A percentile compares a stretch with the other conserved stretches of the same genome.
phyloP scores from a whole-genome alignment of 208 protist genomes.

The Angomonas deanei region DNA sequence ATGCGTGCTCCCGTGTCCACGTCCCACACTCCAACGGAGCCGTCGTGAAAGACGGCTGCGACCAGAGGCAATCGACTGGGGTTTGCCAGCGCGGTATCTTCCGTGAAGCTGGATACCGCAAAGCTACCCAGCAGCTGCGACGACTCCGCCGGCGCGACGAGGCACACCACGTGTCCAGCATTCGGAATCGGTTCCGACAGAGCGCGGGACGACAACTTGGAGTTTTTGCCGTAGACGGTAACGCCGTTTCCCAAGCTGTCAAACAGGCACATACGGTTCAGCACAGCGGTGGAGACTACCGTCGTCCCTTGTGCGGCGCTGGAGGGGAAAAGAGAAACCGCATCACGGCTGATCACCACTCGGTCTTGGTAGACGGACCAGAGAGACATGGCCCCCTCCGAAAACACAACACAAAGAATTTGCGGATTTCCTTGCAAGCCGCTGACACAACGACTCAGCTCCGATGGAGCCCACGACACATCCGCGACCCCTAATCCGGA shows the following conservation, averaged over 20 bases:
- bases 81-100: not conserved
- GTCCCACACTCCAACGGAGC: slow-evolving; percentile 58
- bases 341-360: slow-evolving; percentile 59
- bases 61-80: not conserved
- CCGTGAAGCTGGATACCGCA: slow-evolving; percentile 2
- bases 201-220: slow-evolving; percentile 16
- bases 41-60: slow-evolving; percentile 29
- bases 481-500: slow-evolving; percentile 60
- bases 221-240: slow-evolving; percentile 22
- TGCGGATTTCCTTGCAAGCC: slow-evolving; percentile 59
- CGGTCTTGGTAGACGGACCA: slow-evolving; percentile 81
- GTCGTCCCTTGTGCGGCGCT: slow-evolving; percentile 20
- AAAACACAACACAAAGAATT: slow-evolving; percentile 67
- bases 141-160: slow-evolving; percentile 14
- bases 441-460: slow-evolving; percentile 42
- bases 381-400: slow-evolving; percentile 58
- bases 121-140: slow-evolving; percentile 1
- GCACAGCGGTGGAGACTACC: slow-evolving; percentile 30
- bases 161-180: slow-evolving; percentile 17
- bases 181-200: slow-evolving; percentile 28
- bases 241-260: slow-evolving; percentile 37
- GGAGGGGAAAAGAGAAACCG: slow-evolving; percentile 33
- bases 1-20: slow-evolving; percentile 37
- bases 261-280: slow-evolving; percentile 33
- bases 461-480: slow-evolving; percentile 70